Conservation (phyloP, 305 asterid species). For the Rubia occidens region DNA sequence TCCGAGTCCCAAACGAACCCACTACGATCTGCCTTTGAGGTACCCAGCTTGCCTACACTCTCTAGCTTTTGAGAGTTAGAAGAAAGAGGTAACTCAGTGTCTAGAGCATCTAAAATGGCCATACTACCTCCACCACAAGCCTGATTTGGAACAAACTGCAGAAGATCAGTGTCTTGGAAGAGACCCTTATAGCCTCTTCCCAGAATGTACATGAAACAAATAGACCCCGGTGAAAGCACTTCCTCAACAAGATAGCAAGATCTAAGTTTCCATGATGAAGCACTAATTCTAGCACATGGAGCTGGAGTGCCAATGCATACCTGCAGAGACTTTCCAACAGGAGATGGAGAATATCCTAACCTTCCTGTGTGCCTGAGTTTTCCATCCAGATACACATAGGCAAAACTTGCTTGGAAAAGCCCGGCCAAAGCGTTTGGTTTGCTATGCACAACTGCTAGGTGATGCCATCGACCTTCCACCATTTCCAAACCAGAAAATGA, state of each 20-base stretch:
- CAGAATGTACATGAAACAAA: slow-evolving; percentile 93
- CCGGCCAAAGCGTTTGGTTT: slow-evolving; percentile 99
- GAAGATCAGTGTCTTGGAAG: slow-evolving; percentile 80
- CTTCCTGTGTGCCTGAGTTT: slow-evolving; percentile 88
- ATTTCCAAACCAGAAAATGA: slow-evolving; percentile 84
- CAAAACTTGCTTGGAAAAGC: slow-evolving; percentile 91
- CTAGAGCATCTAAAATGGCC: slow-evolving; percentile 98
- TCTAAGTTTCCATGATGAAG: slow-evolving; percentile 86
- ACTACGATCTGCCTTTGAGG: slow-evolving; percentile 72
- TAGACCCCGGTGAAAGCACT: slow-evolving; percentile 93
- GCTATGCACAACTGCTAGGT: slow-evolving; percentile 96
- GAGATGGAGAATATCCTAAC: slow-evolving; percentile 97
- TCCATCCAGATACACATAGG: slow-evolving; percentile 88
- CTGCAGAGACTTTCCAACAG: slow-evolving; percentile 87
- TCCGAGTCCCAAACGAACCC: slow-evolving; percentile 97
- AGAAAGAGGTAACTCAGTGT: slow-evolving; percentile 58
- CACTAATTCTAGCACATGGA: slow-evolving; percentile 66
- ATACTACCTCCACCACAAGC: slow-evolving; percentile 99
- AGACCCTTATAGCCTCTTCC: slow-evolving; percentile 97
- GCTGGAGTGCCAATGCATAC: slow-evolving; percentile 88
- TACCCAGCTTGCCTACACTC: slow-evolving; percentile 58
- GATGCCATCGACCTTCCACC: slow-evolving; percentile 99
- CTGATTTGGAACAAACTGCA: slow-evolving; percentile 92
- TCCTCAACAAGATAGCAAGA: slow-evolving; percentile 97
- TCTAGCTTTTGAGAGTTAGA: slow-evolving; percentile 66